phyloP scores from a whole-genome alignment of 2,329 filamentous ascomycete species.

The Apiospora marii region DNA sequence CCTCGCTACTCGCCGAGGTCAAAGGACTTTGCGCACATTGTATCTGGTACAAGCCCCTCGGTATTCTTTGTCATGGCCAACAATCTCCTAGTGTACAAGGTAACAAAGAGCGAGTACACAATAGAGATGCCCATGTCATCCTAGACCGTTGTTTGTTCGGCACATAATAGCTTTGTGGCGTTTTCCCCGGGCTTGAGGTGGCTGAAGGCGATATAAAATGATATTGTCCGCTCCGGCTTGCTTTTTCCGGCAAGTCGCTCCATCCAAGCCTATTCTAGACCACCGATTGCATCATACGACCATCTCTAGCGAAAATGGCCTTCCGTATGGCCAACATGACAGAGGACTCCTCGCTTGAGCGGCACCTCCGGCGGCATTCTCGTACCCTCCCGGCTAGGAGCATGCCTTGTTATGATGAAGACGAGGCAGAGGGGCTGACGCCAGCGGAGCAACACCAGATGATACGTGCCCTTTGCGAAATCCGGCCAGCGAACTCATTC shows the following conservation, averaged over 20 bases:
- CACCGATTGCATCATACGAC: not conserved
- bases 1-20: not conserved
- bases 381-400: too few relatives aligned
- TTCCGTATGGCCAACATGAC: not conserved
- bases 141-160: slow-evolving; percentile 1
- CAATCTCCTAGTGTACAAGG: not conserved
- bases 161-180: not conserved
- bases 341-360: too few relatives aligned
- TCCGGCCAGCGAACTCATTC: too few relatives aligned
- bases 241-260: slow-evolving; percentile 8
- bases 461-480: too few relatives aligned
- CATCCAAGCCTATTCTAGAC: not conserved
- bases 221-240: slow-evolving; percentile 1
- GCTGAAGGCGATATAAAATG: slow-evolving; percentile 16
- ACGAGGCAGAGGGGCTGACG: too few relatives aligned
- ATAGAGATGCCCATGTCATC: not conserved
- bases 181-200: not conserved
- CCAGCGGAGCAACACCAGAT: too few relatives aligned
- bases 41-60: not conserved
- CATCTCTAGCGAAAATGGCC: not conserved
- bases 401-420: too few relatives aligned
- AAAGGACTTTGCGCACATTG: not conserved
- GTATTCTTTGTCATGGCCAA: not conserved
- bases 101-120: not conserved
- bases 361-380: too few relatives aligned